Conservation (phyloP, 441 rosid species). For the Arabidopsis lyrata region DNA sequence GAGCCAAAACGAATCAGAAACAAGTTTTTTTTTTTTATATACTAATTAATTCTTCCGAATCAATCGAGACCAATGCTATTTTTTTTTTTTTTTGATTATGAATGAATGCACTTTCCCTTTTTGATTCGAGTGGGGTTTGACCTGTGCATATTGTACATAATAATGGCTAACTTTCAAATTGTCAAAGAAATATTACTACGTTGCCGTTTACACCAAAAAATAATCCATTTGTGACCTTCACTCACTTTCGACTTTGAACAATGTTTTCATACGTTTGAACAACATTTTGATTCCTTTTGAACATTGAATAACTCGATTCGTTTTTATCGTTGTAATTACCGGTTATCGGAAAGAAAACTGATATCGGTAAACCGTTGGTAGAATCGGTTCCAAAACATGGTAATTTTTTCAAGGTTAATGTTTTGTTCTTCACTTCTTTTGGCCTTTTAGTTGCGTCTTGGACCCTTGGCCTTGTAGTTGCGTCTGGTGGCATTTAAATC, state of each 20-base stretch:
- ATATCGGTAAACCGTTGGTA: no score
- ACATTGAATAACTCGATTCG: no score
- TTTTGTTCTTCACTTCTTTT: neutral
- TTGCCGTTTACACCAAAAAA: neutral
- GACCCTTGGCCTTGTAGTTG: neutral
- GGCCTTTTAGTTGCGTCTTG: neutral
- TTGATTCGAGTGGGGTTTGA: slow-evolving; percentile 8
- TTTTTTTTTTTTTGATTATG: neutral
- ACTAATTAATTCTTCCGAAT: neutral
- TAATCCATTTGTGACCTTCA: neutral
- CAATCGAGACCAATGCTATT: slow-evolving; percentile 1
- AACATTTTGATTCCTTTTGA: no score
- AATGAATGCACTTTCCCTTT: neutral
- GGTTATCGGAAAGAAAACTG: no score
- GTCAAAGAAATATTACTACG: neutral
- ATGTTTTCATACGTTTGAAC: no score
- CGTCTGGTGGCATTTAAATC: neutral
- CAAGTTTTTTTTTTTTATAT: neutral
- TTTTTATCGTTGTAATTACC: no score
- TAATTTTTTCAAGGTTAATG: neutral
- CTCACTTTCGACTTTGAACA: no score
- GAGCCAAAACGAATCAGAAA: neutral
- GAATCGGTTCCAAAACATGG: neutral
- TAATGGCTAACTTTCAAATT: neutral
- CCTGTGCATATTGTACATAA: neutral